Base-by-base conservation (phyloP, 2,329 filamentous ascomycete genomes). In the Rachicladosporium sp. region DNA sequence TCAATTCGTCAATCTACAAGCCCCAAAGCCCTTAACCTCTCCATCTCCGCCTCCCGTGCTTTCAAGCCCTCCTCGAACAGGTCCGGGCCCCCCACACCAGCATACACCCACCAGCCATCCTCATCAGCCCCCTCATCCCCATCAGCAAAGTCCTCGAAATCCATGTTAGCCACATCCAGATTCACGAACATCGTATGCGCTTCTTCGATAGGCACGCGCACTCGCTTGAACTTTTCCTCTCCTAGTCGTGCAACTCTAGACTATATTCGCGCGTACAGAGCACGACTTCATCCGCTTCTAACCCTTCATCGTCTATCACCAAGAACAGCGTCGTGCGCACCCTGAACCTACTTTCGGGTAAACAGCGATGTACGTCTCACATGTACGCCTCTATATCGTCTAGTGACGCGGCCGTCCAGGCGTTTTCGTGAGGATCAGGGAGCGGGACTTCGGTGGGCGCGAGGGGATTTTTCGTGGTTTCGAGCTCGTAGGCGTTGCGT, bases 101-200 rank as follows among this genome's bases (percentile, higher is more conserved):
- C 23, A 30, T 37, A 32, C 19, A 19, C 29, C 31, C 40, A 46
- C 43, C 43, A 46, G 5, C 41, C 42, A 3, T 39, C 37, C 3
- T 37, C 34, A 21, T 42, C 39, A 10, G 29, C 31, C 19, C 21
- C 37, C 29, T 38, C 30, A 11, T 41, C 29, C 10, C 36, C 42
- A 15, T 42, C 44, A 6, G n/a, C 29, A 31, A 40, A 48, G 10
- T 48, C 46, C 15, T 45, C 42, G 12, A 45, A 46, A 9, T 31
- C 33, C 43, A 46, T 43, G 21, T 50, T 48, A 23, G 36, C 47
- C 31, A 50, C 43, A 15, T 46, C 43, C 13, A 50, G 35, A 35
- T 48, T 50, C 9, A 34, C 37, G 36, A 38, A 50, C n/a, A 38
- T 33, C 5, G 31, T 11, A 19, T 44, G 41, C n/a, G 29, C 15